phyloP scores from a whole-genome alignment of 495 filamentous ascomycete genomes.

The Alectoria sarmentosa region DNA sequence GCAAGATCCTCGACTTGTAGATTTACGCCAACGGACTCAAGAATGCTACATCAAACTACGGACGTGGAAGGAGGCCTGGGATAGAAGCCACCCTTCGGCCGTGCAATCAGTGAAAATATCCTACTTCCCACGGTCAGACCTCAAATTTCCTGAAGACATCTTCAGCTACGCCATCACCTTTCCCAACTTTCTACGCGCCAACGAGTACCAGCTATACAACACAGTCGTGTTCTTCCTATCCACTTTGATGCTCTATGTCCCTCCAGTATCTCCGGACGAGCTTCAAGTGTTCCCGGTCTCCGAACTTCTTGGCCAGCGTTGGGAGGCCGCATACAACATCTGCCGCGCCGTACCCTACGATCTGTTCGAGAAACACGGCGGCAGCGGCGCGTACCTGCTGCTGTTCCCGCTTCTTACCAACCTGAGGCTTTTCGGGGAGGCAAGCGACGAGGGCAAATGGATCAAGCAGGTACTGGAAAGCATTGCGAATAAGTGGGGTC shows the following conservation, averaged over 20 bases:
- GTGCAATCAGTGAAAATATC: background rate
- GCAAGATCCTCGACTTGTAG: background rate
- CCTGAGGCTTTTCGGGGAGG: conserved; percentile 1
- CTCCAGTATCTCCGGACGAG: background rate
- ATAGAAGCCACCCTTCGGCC: background rate
- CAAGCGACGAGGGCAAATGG: conserved; percentile 5
- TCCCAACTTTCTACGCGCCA: conserved; percentile 3
- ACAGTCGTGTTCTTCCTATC: conserved; percentile 7
- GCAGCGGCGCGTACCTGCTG: conserved; percentile 10
- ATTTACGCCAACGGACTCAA: background rate
- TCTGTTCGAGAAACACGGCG: conserved; percentile 17
- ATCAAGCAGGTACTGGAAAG: conserved; percentile 8
- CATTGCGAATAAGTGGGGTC: conserved; percentile 8
- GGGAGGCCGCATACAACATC: conserved; percentile 10
- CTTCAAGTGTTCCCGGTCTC: background rate
- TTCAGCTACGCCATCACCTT: conserved; percentile 9
- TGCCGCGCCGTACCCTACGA: conserved; percentile 16
- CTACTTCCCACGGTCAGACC: background rate
- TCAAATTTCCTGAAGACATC: conserved; percentile 2
- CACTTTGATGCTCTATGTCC: background rate
- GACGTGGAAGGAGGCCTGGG: conserved; percentile 11
- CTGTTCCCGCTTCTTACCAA: conserved; percentile 12
- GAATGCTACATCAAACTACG: background rate
- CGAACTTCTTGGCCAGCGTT: background rate
- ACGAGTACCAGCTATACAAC: conserved; percentile 12